Conservation (phyloP, 1,139 yeast genomes). For the Saccharomyces hybrid region DNA sequence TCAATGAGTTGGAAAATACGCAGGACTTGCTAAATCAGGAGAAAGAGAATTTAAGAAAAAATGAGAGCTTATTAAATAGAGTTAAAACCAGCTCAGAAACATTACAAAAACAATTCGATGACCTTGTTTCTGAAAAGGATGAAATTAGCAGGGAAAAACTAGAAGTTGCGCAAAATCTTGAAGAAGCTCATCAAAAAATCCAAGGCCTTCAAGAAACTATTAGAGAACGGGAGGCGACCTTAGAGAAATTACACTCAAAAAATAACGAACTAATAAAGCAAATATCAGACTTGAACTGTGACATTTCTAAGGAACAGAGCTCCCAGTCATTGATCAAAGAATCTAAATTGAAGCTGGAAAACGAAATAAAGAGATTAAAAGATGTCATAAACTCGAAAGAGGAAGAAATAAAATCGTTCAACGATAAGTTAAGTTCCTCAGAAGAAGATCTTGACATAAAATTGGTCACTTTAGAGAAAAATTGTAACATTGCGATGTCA, state of each 20-base stretch:
- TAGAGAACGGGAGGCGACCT: background rate
- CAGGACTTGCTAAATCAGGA: slow-evolving; percentile 26
- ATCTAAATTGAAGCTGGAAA: slow-evolving; percentile 3
- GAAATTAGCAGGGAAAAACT: slow-evolving; percentile 22
- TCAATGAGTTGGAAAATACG: slow-evolving; percentile 34
- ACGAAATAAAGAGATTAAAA: slow-evolving; percentile 10
- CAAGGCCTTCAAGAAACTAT: slow-evolving; percentile 12
- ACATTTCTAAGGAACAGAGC: background rate
- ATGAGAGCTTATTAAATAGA: slow-evolving; percentile 28
- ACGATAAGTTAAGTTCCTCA: slow-evolving; percentile 28
- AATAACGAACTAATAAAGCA: background rate
- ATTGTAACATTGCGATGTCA: slow-evolving; percentile 31
- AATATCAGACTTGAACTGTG: background rate
- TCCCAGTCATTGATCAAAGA: background rate
- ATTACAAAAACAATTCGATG: slow-evolving; percentile 26
- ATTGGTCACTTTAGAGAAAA: slow-evolving; percentile 27
- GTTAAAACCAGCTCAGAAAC: slow-evolving; percentile 21
- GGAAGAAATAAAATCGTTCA: slow-evolving; percentile 28
- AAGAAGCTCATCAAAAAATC: slow-evolving; percentile 18
- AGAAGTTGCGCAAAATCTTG: slow-evolving; percentile 26
- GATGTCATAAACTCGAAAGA: slow-evolving; percentile 5
- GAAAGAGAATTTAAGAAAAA: slow-evolving; percentile 15
- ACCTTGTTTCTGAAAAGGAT: slow-evolving; percentile 24
- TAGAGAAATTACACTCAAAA: background rate
- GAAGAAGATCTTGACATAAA: slow-evolving; percentile 33